Base-by-base conservation (phyloP, 2,329 filamentous ascomycete species). In the Ophiocordyceps camponoti-leonardi region DNA sequence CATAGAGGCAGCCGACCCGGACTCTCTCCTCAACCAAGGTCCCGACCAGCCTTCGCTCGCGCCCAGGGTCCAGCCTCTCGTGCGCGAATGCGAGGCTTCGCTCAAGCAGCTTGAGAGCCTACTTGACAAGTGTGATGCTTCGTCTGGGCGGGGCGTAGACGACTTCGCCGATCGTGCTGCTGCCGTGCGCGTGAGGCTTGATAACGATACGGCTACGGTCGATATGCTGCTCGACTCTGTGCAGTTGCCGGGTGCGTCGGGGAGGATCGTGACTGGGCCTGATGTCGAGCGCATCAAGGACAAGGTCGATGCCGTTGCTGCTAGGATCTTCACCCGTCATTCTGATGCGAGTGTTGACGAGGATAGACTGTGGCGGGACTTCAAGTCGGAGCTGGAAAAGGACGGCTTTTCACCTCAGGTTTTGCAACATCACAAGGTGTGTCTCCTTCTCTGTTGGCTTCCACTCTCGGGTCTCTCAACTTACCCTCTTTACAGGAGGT, bases 341-440 rank as follows among this genome's bases (percentile, higher is more conserved):
- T 59, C 49, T 62, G 59, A 45, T 61, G 58, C 45, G 56, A 60
- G 47, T 53, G 65, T 68, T 16, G 65, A 68, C 44, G 68, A 73
- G 20, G 70, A 75, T 41, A 66, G 68, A 23, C 58, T 77, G 28
- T 80, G 76, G 76, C 67, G 67, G 47, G 65, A 72, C 47, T 79
- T 81, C 55, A 67, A 71, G 49, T 56, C 65, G n/a, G 74, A 78
- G 51, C 64, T 81, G 22, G 67, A 75, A 43, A 65, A 63, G 37
- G 75, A 77, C 48, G 77, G 76, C 10, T 77, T 80, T 52, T 71
- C 74, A 2, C 63, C 62, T 41, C 67, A 74, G 26, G 67, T 77
- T 3, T 53, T 77, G 47, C 64, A 66, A 35, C 67, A 72, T 48
- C 70, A 81, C 61, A 74, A 77, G 67, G 77, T 79, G 60, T 43